phyloP scores from a whole-genome alignment of 345 rosid species.

The Diplotaxis tenuifolia region DNA sequence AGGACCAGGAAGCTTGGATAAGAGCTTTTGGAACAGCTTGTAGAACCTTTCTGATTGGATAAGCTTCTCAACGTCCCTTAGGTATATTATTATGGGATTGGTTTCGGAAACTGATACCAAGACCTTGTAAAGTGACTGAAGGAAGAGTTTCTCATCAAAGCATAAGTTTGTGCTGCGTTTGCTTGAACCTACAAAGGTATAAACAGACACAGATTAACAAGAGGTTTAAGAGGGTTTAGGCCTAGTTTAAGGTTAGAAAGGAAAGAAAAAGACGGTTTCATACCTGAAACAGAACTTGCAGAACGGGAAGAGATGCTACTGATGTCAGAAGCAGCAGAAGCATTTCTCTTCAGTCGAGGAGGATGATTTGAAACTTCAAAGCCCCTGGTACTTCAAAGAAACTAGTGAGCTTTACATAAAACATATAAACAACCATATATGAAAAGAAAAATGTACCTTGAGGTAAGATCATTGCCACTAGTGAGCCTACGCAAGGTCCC shows the following conservation, averaged over 20 bases:
- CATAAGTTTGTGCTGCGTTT: conserved; percentile 72
- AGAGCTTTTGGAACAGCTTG: conserved; percentile 60
- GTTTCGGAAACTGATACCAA: conserved; percentile 72
- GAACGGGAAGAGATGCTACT: conserved; percentile 57
- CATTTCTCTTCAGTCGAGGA: conserved; percentile 61
- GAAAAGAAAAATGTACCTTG: conserved; percentile 47
- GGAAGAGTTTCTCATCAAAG: conserved; percentile 74
- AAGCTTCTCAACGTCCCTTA: conserved; percentile 83
- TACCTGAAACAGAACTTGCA: conserved; percentile 48
- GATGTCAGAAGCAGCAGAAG: conserved; percentile 72
- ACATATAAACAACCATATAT: not conserved
- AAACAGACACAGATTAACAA: conserved; percentile 15
- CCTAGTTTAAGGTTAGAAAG: not conserved
- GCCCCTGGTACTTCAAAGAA: conserved; percentile 39
- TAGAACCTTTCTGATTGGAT: conserved; percentile 74
- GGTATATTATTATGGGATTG: conserved; percentile 66
- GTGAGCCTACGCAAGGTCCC: conserved; percentile 54
- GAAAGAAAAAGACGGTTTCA: not conserved
- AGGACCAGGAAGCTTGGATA: conserved; percentile 73
- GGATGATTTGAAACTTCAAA: conserved; percentile 49
- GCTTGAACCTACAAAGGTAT: conserved; percentile 42
- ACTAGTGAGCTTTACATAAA: conserved; percentile 2
- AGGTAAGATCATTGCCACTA: conserved; percentile 56
- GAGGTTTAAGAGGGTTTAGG: not conserved
- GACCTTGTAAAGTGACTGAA: conserved; percentile 91